Base-by-base conservation (phyloP, 352 stramenopile genomes). In the Globisporangium solare region DNA sequence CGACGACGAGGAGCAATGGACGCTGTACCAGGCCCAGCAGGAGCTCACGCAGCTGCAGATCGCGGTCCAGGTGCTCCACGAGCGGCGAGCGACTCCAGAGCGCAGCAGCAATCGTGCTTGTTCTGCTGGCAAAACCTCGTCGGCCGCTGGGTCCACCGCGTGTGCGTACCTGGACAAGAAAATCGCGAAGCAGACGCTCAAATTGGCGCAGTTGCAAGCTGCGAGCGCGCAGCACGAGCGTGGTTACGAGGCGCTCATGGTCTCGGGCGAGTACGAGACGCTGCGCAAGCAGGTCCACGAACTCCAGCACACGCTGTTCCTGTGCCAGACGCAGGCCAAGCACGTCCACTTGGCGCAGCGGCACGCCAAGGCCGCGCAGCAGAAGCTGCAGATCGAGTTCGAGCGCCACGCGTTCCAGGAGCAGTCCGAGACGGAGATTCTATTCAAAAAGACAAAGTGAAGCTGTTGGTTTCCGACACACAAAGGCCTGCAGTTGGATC, bases 271-370 rank as follows among this genome's bases (percentile, higher is more conserved):
- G n/a, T 63, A 87, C 46, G 74, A 90, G n/a, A 43, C 22, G 39
- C 60, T 86, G n/a, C 66, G 76, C 14, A 70, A 67, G 17, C 74
- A 77, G 2, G 69, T 82, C 3, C 78, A 86, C 21, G 80, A 90
- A 60, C 70, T 90, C 27, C 80, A 88, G 58, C 78, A 86, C 24
- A 51, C 87, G 17, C 63, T 88, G 37, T 90, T 88, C 57, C 50
- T 88, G 12, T 90, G 76, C 52, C 68, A 88, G 31, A 62, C 55
- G 13, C 77, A 86, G 59, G 60, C 70, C 48, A 74, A 73, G 27
- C 75, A 87, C 43, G 58, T 79, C 8, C 68, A 66, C 5, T 64
- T 64, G 32, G 74, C 77, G 1, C 64, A 88, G 46, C 63, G 64
- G 13, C 59, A 67, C 5, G 67, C 71, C 0, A 64, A 71, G 12